Percentiles rank a stretch among this genome's conserved stretches.
These are phyloP conservation scores for Dillenia suffruticosa DNA, from an alignment of 164 flowering plant genomes.

Conservation along the genomic window DNA sequence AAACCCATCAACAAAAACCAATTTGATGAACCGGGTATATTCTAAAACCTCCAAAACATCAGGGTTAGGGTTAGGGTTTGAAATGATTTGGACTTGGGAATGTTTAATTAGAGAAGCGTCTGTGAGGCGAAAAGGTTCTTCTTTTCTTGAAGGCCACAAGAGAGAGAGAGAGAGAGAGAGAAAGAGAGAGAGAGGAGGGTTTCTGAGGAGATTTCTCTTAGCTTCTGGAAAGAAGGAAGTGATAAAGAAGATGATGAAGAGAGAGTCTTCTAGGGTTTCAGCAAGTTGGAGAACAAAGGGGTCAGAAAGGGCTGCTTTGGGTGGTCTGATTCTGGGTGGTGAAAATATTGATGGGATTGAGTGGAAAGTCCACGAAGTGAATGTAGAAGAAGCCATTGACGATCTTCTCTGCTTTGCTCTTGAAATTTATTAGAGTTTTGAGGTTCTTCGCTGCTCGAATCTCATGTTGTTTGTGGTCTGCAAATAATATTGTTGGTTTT, in stretches of 20 bases:
- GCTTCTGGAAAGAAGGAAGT: slow-evolving; percentile 49
- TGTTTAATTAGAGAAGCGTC: not conserved
- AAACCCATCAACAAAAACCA: slow-evolving; percentile 63
- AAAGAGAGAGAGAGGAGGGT: slow-evolving; percentile 45
- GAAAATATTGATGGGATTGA: not conserved
- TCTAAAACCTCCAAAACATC: not conserved
- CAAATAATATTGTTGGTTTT: too few species aligned
- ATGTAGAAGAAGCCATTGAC: slow-evolving; percentile 5
- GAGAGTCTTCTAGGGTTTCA: slow-evolving; percentile 78
- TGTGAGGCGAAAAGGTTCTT: slow-evolving; percentile 71
- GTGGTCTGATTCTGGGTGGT: slow-evolving; percentile 5
- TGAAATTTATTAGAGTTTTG: too few species aligned
- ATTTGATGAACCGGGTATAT: slow-evolving; percentile 34
- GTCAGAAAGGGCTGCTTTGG: slow-evolving; percentile 53
- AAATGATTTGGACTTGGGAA: slow-evolving; percentile 28
- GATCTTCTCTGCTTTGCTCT: not conserved
- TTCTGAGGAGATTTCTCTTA: slow-evolving; percentile 60
- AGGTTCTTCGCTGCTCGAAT: too few species aligned
- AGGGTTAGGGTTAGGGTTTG: slow-evolving; percentile 18
- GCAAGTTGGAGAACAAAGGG: slow-evolving; percentile 84
- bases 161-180: slow-evolving; percentile 51
- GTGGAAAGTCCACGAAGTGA: slow-evolving; percentile 1
- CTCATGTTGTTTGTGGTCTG: too few species aligned
- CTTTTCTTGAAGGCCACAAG: slow-evolving; percentile 72
- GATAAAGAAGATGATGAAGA: slow-evolving; percentile 26